Conservation (phyloP, 2,329 filamentous ascomycete genomes). For the Aspergillus luchuensis region DNA sequence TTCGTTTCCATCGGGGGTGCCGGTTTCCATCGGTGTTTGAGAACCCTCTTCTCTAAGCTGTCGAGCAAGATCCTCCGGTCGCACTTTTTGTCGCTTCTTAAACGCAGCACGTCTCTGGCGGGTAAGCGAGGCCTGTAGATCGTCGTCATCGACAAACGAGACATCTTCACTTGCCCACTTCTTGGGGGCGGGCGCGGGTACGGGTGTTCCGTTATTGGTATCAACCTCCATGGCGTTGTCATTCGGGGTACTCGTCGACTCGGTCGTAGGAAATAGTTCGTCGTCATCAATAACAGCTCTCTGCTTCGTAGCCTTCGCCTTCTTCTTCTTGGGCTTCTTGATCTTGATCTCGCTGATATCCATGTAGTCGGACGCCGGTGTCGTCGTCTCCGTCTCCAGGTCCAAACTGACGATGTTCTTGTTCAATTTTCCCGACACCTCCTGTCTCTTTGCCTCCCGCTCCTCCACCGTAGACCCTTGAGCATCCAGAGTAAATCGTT, state of each 20-base stretch:
- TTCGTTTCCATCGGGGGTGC: constrained; percentile 56
- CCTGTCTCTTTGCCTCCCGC: constrained; percentile 56
- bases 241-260: constrained; percentile 36
- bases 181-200: constrained; percentile 47
- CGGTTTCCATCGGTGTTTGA: constrained; percentile 59
- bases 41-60: constrained; percentile 68
- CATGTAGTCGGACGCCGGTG: constrained; percentile 79
- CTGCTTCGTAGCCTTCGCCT: constrained; percentile 73
- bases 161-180: constrained; percentile 68
- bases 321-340: constrained; percentile 88
- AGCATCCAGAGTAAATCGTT: constrained; percentile 82
- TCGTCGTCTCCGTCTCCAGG: constrained; percentile 56
- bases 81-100: constrained; percentile 86
- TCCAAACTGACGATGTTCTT: constrained; percentile 76
- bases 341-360: constrained; percentile 86
- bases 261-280: constrained; percentile 52
- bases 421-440: constrained; percentile 62
- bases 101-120: constrained; percentile 79
- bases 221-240: constrained; percentile 76
- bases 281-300: constrained; percentile 63
- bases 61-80: constrained; percentile 82
- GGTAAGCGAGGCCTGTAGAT: constrained; percentile 82
- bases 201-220: constrained; percentile 46
- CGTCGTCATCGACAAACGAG: constrained; percentile 85
- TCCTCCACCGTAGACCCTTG: constrained; percentile 70